Conservation (phyloP, 1,284 basidiomycete genomes). For the Anthracocystis walkeri region DNA sequence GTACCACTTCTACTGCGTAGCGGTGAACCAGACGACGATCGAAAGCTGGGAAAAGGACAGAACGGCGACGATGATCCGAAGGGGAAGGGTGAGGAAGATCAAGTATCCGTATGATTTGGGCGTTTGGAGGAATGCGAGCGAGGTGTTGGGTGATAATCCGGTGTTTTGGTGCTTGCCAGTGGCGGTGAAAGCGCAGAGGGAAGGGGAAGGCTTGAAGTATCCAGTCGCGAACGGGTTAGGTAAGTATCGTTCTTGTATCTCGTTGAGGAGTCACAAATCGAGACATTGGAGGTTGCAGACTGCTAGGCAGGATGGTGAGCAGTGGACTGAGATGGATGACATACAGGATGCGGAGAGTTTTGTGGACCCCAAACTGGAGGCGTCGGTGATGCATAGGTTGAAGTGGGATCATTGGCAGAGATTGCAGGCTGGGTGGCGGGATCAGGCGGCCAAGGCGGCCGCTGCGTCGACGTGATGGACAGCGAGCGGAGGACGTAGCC, state of each 20-base stretch:
- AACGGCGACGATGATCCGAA: slow-evolving; percentile 82
- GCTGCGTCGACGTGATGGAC: background rate
- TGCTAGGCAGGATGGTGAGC: slow-evolving; percentile 5
- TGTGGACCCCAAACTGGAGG: slow-evolving; percentile 35
- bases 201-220: slow-evolving; percentile 81
- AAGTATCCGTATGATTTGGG: slow-evolving; percentile 93
- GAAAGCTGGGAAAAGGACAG: slow-evolving; percentile 98
- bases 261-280: slow-evolving; percentile 2
- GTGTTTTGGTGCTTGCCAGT: slow-evolving; percentile 85
- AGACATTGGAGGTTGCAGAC: slow-evolving; percentile 22
- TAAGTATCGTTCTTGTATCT: slow-evolving; percentile 13
- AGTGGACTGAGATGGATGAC: background rate
- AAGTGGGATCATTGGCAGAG: slow-evolving; percentile 41
- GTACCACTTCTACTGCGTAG: slow-evolving; percentile 87
- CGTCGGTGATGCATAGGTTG: slow-evolving; percentile 38
- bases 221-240: slow-evolving; percentile 18
- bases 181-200: slow-evolving; percentile 65
- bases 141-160: slow-evolving; percentile 81
- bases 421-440: slow-evolving; percentile 7
- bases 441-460: background rate
- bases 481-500: background rate
- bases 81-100: slow-evolving; percentile 83
- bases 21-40: slow-evolving; percentile 90
- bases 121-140: slow-evolving; percentile 77
- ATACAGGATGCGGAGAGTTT: slow-evolving; percentile 7